phyloP scores from a whole-genome alignment of 2,329 filamentous ascomycete genomes.

The Mycosphaerella arachidis region DNA sequence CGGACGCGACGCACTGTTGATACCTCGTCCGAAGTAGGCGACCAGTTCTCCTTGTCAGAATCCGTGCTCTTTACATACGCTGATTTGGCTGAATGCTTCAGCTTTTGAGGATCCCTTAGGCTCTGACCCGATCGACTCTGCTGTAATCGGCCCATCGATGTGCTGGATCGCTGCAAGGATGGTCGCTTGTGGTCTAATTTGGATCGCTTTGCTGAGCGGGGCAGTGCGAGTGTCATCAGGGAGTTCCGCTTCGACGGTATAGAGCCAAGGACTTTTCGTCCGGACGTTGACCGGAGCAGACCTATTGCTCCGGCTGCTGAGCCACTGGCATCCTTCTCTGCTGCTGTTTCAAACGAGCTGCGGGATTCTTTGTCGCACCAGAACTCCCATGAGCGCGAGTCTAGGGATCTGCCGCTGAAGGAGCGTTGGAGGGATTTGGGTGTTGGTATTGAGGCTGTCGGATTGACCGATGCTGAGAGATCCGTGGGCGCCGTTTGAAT shows the following conservation, averaged over 20 bases:
- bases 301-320: slow-evolving; percentile 78
- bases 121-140: slow-evolving; percentile 15
- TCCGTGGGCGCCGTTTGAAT: slow-evolving; percentile 10
- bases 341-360: slow-evolving; percentile 74
- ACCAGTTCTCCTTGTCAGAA: slow-evolving; percentile 95
- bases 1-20: neutral
- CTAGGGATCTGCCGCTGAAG: slow-evolving; percentile 68
- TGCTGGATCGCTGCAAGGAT: slow-evolving; percentile 29
- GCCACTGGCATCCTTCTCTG: slow-evolving; percentile 73
- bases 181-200: slow-evolving; percentile 46
- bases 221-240: slow-evolving; percentile 33
- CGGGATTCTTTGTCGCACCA: slow-evolving; percentile 77
- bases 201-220: slow-evolving; percentile 28
- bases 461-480: neutral
- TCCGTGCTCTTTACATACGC: slow-evolving; percentile 58
- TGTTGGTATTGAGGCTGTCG: slow-evolving; percentile 31
- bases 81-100: slow-evolving; percentile 29
- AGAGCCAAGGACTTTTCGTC: slow-evolving; percentile 46
- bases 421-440: slow-evolving; percentile 39
- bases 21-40: slow-evolving; percentile 39
- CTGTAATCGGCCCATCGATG: slow-evolving; percentile 29
- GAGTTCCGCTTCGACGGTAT: slow-evolving; percentile 62
- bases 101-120: slow-evolving; percentile 13
- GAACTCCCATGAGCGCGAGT: slow-evolving; percentile 87
- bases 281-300: slow-evolving; percentile 68